A percentile compares a stretch with the other conserved stretches of the same genome.
phyloP scores from a whole-genome alignment of 352 stramenopile genomes.

The Hyaloperonospora brassicae region DNA sequence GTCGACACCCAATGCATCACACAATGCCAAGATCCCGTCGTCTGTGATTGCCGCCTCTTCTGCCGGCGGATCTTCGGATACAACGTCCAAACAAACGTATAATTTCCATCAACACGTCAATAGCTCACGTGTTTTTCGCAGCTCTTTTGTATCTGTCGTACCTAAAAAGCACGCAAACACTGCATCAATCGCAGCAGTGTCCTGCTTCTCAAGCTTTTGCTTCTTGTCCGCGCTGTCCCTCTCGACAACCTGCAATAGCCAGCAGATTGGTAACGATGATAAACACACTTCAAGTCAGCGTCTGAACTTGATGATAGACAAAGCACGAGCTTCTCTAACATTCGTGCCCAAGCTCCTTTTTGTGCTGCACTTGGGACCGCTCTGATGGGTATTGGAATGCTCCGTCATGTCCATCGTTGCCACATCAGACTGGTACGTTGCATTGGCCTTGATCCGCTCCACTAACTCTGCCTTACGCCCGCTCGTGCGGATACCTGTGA shows the following conservation, averaged over 20 bases:
- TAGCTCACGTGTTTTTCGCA: background rate
- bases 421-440: conserved; percentile 36
- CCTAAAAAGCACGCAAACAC: conserved; percentile 63
- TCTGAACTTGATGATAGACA: no score
- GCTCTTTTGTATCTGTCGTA: conserved; percentile 8
- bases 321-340: conserved; percentile 8
- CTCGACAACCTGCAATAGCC: no score
- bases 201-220: conserved; percentile 29
- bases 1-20: conserved; percentile 60
- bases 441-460: conserved; percentile 55
- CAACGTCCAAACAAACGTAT: background rate
- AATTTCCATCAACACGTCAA: background rate
- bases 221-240: conserved; percentile 40
- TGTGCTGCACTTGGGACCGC: conserved; percentile 9
- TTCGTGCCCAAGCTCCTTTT: conserved; percentile 27
- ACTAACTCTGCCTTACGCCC: conserved; percentile 74
- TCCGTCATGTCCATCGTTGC: conserved; percentile 21
- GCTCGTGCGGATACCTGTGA: conserved; percentile 53
- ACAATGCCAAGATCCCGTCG: conserved; percentile 70
- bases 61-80: conserved; percentile 31
- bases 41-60: conserved; percentile 71
- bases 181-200: conserved; percentile 38
- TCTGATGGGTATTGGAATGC: conserved; percentile 11
- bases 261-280: no score
- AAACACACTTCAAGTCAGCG: no score